Evolutionary conservation across 495 filamentous ascomycete genomes (phyloP), one percentile per base, ranked within the genome.

Genomic region (Aspergillus haitiensis): DNA sequence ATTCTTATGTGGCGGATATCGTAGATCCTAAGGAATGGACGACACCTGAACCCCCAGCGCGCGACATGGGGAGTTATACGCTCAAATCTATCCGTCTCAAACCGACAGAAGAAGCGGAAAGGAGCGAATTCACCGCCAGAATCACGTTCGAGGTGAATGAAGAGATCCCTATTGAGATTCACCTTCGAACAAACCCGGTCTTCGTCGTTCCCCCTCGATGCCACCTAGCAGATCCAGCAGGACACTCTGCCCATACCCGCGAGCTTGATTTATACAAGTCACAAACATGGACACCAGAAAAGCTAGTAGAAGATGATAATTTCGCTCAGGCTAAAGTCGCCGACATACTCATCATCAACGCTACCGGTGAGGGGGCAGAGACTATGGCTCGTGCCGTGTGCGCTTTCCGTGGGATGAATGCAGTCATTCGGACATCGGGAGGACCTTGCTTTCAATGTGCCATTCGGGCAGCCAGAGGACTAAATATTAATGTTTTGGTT

Each of bases 331-430:
- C 47, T 32, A 0, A 21, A 12, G 16, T 21, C 31, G 47, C 16
- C 13, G 27, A 9, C 32, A 32, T 31, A 0, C 21, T 50, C 10
- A 18, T 50, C 31, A 31, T 50, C 47, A 50, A 50, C 32, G 47
- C 47, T 31, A 50, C 47, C 31, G 47, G 47, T 15, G 18, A 50
- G 6, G 47, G 47, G 47, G 47, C 47, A 12, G 47, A 50, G 47
- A 50, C 47, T 8, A 50, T 50, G 47, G 47, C 47, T 12, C n/a
- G 47, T 6, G 47, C 47, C 18, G 15, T 50, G 47, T 50, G 47
- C 32, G n/a, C 47, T 12, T 18, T 50, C 13, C 47, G 47, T 50
- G 47, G 47, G 15, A 18, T 50, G 1, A 50, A 50, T 50, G 47
- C 47, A 27, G 47, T 50, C 5, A 50, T 50, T 32, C 47, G 47